These are phyloP conservation scores for Euphorbia lathyris DNA, from an alignment of 345 rosid species.

Conservation along the genomic window DNA sequence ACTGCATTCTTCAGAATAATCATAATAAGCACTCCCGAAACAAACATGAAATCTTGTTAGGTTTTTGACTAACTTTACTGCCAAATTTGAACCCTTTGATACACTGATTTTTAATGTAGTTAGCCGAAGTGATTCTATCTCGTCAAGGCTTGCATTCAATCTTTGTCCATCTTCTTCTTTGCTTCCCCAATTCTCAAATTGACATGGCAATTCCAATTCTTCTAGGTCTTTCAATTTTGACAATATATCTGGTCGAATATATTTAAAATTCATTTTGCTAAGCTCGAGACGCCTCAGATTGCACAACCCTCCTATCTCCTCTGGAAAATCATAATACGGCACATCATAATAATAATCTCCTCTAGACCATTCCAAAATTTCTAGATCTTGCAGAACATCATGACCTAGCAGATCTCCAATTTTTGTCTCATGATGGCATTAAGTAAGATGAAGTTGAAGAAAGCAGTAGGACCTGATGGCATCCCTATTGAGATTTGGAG, in stretches of 20 bases:
- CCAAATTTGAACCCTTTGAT: neutral
- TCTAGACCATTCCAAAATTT: too few relatives aligned
- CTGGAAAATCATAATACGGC: neutral
- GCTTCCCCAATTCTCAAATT: neutral
- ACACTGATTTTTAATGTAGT: slow-evolving; percentile 6
- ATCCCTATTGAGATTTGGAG: too few relatives aligned
- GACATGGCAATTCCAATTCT: neutral
- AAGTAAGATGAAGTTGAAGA: too few relatives aligned
- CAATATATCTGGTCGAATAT: neutral
- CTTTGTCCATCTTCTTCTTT: neutral
- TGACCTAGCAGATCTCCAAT: too few relatives aligned
- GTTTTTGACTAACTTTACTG: neutral
- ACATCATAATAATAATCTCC: too few relatives aligned
- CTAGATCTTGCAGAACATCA: neutral
- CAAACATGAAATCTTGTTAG: neutral
- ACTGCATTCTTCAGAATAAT: too few relatives aligned
- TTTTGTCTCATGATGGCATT: too few relatives aligned
- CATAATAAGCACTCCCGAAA: neutral
- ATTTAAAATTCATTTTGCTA: neutral
- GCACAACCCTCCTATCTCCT: neutral
- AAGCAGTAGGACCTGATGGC: too few relatives aligned
- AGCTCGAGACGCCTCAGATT: neutral
- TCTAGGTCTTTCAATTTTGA: neutral
- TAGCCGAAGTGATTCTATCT: neutral
- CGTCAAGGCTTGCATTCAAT: neutral